Base-by-base conservation (phyloP, 2,329 filamentous ascomycete species). In the Samsoniella hepiali region DNA sequence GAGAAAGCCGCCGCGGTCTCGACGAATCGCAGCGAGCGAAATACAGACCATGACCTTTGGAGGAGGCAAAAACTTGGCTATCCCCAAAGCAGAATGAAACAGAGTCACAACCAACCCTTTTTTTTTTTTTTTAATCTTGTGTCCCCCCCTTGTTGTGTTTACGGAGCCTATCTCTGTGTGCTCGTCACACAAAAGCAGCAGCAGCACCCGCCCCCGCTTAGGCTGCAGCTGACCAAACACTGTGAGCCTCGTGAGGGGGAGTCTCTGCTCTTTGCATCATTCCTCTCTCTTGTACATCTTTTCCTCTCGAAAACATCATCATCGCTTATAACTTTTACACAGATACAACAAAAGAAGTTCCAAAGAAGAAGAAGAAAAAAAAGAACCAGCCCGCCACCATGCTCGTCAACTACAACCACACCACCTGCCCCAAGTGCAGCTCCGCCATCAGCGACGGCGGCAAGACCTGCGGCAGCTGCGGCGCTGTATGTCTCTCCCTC, bases 381-480 rank as follows among this genome's bases (percentile, higher is more conserved):
- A 49, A 54, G 17, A 42, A 6, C 29, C 32, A 42, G 29, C 13
- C 27, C 27, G 38, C 27, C 62, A 67, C 56, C 8, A 76, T 75
- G 73, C 67, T 74, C 65, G 71, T 72, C 65, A 68, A 69, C 67
- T 72, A 77, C 72, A 74, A 78, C 73, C 72, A 77, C 70, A 69
- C 71, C 63, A 68, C 72, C 69, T 87, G 84, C 79, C 84, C 84
- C 77, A 85, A 83, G 77, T 87, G 84, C 79, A 80, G 78, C 69
- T 75, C 78, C 69, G 65, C 76, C 71, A 78, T 80, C 68, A 70
- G 74, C 54, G 77, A 77, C 68, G 69, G 70, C 49, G 69, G 69
- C 76, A 87, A 87, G 82, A 79, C 77, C 65, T 87, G 84, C 77
- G 69, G 71, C 64, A 76, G 78, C 64, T 87, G 84, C 76, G 84